Percentiles rank a stretch among this genome's conserved stretches.
Evolutionary conservation across 2,329 filamentous ascomycete species (phyloP).

Genomic region (Dothideomycetes sp.): DNA sequence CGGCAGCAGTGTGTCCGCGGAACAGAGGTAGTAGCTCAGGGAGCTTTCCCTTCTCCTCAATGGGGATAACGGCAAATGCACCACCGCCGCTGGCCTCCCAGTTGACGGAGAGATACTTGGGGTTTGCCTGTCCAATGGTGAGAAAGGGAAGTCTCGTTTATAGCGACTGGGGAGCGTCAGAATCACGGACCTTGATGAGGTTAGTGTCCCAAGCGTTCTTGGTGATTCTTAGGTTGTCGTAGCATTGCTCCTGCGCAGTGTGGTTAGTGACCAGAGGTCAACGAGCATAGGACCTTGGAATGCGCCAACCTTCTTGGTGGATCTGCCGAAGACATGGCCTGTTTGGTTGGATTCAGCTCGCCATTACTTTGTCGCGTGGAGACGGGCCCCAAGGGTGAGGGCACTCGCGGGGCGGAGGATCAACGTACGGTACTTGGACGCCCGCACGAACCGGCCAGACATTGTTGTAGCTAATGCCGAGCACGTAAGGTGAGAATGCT

Average conservation of each 20-base stretch:
- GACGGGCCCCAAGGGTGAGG: conserved; percentile 6
- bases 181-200: conserved; percentile 71
- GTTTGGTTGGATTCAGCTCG: conserved; percentile 15
- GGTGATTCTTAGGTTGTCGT: conserved; percentile 94
- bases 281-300: no score
- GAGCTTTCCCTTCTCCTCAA: conserved; percentile 78
- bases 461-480: conserved; percentile 27
- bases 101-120: conserved; percentile 92
- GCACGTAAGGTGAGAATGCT: no score
- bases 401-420: conserved; percentile 15
- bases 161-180: not conserved
- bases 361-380: not conserved
- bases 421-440: conserved; percentile 60
- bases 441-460: conserved; percentile 62
- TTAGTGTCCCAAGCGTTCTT: conserved; percentile 99
- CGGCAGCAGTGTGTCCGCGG: conserved; percentile 87
- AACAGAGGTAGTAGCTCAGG: conserved; percentile 92
- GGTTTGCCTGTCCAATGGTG: conserved; percentile 60
- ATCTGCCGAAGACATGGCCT: conserved; percentile 98
- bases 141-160: not conserved
- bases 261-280: not conserved
- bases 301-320: conserved; percentile 83
- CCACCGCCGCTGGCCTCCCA: conserved; percentile 95
- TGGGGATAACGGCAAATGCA: conserved; percentile 89
- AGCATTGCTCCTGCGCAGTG: conserved; percentile 67